Base-by-base conservation (phyloP, 306 rosid species). In the Cicer chorassanicum region DNA sequence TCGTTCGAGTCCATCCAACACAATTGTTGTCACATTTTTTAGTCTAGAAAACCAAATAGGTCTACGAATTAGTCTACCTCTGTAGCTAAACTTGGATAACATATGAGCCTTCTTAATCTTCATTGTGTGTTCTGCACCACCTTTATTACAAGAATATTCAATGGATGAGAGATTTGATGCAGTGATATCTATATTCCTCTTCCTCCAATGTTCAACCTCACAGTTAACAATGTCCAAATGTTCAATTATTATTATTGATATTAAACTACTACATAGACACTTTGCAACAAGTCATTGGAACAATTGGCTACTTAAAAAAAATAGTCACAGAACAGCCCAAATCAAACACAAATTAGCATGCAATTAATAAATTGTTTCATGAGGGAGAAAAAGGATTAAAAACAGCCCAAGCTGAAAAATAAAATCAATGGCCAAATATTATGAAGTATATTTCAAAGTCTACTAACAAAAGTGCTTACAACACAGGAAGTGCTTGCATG, bases 401-500 rank as follows among this genome's bases (percentile, higher is more conserved):
- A 78, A 62, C 43, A 56, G 62, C 43, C 82, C 75, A 78, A 55
- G 74, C 71, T 73, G 6, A 40, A 57, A 11, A 55, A 6, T 24
- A 49, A 12, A 41, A 29, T 40, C 50, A 80, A 24, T 64, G 6
- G 46, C 14, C 6, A 56, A 64, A 45, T 38, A 29, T 59, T 38
- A 40, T 41, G 1, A 76, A 54, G 6, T 68, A 67, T 21, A 63
- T 70, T 50, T 79, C 39, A 34, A 10, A 78, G 14, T 74, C 21
- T 43, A 65, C 16, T n/a, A 51, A 51, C 19, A 39, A 38, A 29
- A 67, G 65, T 70, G 85, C 97, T 89, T 89, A 95, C 99, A 95
- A 72, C 19, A 95, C 99, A 48, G 98, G 96, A 15, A 95, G 98
- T 62, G 98, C 98, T 85, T 95, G 99, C 99, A 95, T 95, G 84